Conservation (phyloP, 1,284 basidiomycete species). For the Dichomitus squalens region DNA sequence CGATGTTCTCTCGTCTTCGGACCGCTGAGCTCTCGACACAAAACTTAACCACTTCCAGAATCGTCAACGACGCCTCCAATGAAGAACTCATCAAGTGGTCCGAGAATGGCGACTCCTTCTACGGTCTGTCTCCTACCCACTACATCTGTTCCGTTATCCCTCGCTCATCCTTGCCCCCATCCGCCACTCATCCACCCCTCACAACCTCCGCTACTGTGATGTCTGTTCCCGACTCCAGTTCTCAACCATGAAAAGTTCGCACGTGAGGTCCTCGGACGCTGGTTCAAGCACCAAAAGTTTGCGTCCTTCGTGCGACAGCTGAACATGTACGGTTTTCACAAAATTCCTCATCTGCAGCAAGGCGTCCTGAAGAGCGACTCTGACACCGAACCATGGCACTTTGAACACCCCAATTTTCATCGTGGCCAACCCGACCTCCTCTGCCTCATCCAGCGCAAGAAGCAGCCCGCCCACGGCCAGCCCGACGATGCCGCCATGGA, state of each 20-base stretch:
- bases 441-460: constrained; percentile 86
- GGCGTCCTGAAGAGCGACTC: constrained; percentile 85
- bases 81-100: constrained; percentile 90
- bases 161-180: not conserved
- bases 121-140: constrained; percentile 32
- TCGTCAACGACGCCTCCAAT: constrained; percentile 87
- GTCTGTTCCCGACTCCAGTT: constrained; percentile 51
- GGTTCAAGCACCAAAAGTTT: constrained; percentile 98
- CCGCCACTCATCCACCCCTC: not conserved
- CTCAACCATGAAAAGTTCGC: constrained; percentile 93
- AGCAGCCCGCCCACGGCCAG: constrained; percentile 42
- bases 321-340: constrained; percentile 98
- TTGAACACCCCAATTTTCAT: constrained; percentile 89
- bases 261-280: constrained; percentile 86
- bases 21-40: constrained; percentile 2
- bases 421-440: constrained; percentile 90
- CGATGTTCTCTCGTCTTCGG: constrained; percentile 11
- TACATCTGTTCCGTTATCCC: not conserved
- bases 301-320: constrained; percentile 93
- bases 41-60: constrained; percentile 55
- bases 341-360: constrained; percentile 94
- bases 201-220: not conserved
- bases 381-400: constrained; percentile 92
- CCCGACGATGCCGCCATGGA: constrained; percentile 32
- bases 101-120: constrained; percentile 77